phyloP scores from a whole-genome alignment of 805 yeast genomes.

The Yarrowia keelungensis region DNA sequence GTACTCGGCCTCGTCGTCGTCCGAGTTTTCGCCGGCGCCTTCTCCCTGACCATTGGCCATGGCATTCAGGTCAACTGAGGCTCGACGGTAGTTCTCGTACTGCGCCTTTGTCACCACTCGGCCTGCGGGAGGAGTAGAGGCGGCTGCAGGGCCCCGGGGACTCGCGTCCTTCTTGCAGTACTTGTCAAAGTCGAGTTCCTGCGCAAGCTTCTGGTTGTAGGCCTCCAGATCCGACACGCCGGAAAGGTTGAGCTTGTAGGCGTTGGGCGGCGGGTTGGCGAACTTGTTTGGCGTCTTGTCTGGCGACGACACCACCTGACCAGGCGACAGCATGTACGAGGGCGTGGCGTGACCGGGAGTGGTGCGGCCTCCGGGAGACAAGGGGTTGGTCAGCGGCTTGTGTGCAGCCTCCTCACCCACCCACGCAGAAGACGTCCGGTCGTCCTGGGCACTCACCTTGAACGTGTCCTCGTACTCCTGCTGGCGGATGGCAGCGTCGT shows the following conservation, averaged over 20 bases:
- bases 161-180: conserved; percentile 37
- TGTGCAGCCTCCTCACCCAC: background rate
- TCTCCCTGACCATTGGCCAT: background rate
- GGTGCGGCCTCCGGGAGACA: conserved; percentile 1
- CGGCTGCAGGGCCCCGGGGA: background rate
- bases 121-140: conserved; percentile 9
- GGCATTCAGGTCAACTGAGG: conserved; percentile 17
- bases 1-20: conserved; percentile 16
- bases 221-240: conserved; percentile 17
- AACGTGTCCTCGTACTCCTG: conserved; percentile 36
- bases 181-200: conserved; percentile 35
- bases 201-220: conserved; percentile 35
- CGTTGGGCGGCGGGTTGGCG: conserved; percentile 23
- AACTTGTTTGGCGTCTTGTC: conserved; percentile 6
- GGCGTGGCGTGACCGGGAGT: conserved; percentile 5
- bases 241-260: conserved; percentile 15
- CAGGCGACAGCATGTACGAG: background rate
- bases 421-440: background rate
- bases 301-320: background rate
- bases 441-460: conserved; percentile 13
- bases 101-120: conserved; percentile 34
- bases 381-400: background rate
- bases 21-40: background rate
- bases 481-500: conserved; percentile 20
- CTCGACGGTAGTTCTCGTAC: conserved; percentile 35